Evolutionary conservation across 2,329 filamentous ascomycete species (phyloP), one percentile per base, ranked within the genome.

Genomic region (Xylaria sp.): DNA sequence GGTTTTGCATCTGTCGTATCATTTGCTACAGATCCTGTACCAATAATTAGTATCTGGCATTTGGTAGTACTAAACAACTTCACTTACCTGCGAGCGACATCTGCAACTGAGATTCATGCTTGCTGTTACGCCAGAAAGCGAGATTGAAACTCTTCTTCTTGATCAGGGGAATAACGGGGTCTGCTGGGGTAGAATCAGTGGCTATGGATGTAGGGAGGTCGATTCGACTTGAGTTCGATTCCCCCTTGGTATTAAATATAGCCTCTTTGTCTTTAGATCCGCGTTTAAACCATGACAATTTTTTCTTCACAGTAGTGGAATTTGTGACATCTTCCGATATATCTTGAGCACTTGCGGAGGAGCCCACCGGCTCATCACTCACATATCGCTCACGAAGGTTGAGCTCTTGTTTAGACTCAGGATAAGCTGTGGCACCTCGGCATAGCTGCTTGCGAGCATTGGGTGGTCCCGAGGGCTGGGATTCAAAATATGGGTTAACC

Each of bases 91-190:
- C 81, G 64, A 84, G 79, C 1, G 82, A 84, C 53, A 79, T 69
- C 54, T 70, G 69, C 81, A 85, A 82, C 58, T 81, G 79, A 3
- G 79, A 75, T 35, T 83, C 73, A 18, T 77, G 79, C 72, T 82
- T 84, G 29, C 72, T 78, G 55, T 78, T 81, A 75, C 86, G 88
- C 86, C 86, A 89, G 70, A 89, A 89, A 5, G 84, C 80, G 18
- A 88, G 82, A 35, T 80, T 81, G 69, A 89, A 87, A 9, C 81
- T 75, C 63, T 75, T 85, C 79, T 85, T 88, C 78, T 84, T 88
- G 60, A 47, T 60, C 12, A 73, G 74, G 5, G 32, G 66, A 37
- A 65, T 62, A 53, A 60, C 40, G n/a, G 60, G 58, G n/a, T 62
- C 72, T 10, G 66, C 57, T 10, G 75, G 75, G 10, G 75, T 74